Base-by-base conservation (phyloP, 306 rosid species). In the Cicer arietinum region DNA sequence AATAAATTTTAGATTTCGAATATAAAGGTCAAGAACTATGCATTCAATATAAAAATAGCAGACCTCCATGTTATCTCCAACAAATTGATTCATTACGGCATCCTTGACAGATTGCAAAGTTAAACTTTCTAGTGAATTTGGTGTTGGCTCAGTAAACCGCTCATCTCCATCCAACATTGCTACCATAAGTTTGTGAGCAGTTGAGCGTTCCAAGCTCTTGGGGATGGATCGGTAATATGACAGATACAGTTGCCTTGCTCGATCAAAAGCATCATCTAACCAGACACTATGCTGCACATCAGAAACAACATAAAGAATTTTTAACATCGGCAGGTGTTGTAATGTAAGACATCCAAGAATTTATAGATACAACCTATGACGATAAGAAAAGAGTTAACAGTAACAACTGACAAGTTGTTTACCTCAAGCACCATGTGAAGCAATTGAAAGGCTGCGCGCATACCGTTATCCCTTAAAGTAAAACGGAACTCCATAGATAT, bases 371-470 rank as follows among this genome's bases (percentile, higher is more conserved):
- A 74, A 70, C 65, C 30, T 51, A 59, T 7, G 67, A 25, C 42
- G 18, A 57, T 61, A 50, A 39, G 65, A 45, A 81, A 16, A 48
- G 51, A 22, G 18, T 54, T 17, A 20, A 69, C 41, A 77, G 57
- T 42, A 35, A 66, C 45, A 71, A 39, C 11, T 51, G 79, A 16
- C 44, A 59, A 77, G 59, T 65, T 60, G 75, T 42, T 79, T 86
- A 92, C 97, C 99, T 94, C 99, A 59, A 94, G 92, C 22, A 94
- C 99, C 99, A 94, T 94, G 80, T 94, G 99, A 82, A 94, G 97
- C 83, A 94, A 84, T 81, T 94, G 99, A 83, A 94, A 94, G 83
- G 99, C 99, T 2, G 99, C 98, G 57, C 92, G 92, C 99, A 94
- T 94, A 67, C 97, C 97, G 78, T 92, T 83, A 79, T 94, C 97